A percentile compares a stretch with the other conserved stretches of the same genome.
Conservation (phyloP, 1,284 basidiomycete genomes). For the Rhizoctonia solani region DNA sequence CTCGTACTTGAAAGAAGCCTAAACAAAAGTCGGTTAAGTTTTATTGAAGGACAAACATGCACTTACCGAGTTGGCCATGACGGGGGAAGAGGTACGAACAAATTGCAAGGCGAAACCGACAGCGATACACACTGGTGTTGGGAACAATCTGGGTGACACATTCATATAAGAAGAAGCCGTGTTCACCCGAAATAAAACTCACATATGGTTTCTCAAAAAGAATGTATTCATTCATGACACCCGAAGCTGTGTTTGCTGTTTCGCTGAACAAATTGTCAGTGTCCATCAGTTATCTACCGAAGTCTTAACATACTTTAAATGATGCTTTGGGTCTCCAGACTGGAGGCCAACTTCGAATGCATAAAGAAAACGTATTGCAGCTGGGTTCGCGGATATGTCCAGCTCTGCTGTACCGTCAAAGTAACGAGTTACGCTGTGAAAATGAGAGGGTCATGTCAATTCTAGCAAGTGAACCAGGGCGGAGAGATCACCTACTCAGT, state of each 20-base stretch:
- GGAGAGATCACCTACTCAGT: constrained; percentile 4
- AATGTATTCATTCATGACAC: constrained; percentile 17
- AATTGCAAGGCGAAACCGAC: constrained; percentile 25
- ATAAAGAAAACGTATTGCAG: constrained; percentile 16
- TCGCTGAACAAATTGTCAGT: not conserved
- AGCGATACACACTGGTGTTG: constrained; percentile 23
- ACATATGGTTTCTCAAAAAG: constrained; percentile 31
- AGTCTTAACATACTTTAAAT: constrained; percentile 9
- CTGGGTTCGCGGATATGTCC: constrained; percentile 19
- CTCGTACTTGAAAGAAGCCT: constrained; percentile 31
- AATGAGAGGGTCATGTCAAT: not conserved
- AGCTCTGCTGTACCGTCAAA: constrained; percentile 30
- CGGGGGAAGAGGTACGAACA: constrained; percentile 19
- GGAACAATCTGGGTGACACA: constrained; percentile 8
- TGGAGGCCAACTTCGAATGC: constrained; percentile 29
- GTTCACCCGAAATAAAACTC: not conserved
- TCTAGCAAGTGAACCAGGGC: not conserved
- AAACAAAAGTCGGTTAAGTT: not conserved
- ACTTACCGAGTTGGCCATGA: constrained; percentile 21
- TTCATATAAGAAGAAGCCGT: not conserved
- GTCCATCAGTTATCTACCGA: not conserved
- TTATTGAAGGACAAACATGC: not conserved
- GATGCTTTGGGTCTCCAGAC: constrained; percentile 22
- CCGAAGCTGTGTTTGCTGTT: constrained; percentile 26
- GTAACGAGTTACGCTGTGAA: constrained; percentile 26